Evolutionary conservation across 805 yeast species (phyloP).

Genomic region (Schwanniomyces yamadae): DNA sequence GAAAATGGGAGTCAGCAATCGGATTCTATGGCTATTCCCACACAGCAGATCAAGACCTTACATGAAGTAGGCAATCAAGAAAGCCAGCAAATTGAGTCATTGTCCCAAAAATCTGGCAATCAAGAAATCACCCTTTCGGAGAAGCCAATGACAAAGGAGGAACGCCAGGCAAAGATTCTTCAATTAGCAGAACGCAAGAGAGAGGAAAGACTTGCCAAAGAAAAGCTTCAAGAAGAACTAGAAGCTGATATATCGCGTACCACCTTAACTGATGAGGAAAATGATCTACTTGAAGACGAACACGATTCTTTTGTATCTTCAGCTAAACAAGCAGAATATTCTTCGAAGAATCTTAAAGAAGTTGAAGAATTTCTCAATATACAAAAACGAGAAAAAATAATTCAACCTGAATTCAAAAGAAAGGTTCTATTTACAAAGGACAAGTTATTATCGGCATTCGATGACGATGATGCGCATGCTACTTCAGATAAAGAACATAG

Average conservation of each 20-base stretch:
- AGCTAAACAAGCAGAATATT: background rate
- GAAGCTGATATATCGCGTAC: slow-evolving; percentile 32
- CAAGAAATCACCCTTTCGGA: background rate
- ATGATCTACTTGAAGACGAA: slow-evolving; percentile 27
- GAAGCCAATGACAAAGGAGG: slow-evolving; percentile 12
- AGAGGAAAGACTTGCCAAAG: slow-evolving; percentile 15
- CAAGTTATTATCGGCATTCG: slow-evolving; percentile 33
- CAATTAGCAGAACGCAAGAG: slow-evolving; percentile 17
- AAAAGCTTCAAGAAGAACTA: slow-evolving; percentile 15
- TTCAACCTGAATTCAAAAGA: slow-evolving; percentile 30
- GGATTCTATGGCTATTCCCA: background rate
- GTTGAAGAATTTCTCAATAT: slow-evolving; percentile 33
- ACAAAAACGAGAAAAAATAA: slow-evolving; percentile 30
- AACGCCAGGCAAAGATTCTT: slow-evolving; percentile 15
- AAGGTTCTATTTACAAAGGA: slow-evolving; percentile 28
- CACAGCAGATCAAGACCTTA: background rate
- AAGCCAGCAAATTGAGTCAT: background rate
- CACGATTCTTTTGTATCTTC: slow-evolving; percentile 23
- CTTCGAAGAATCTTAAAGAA: slow-evolving; percentile 26
- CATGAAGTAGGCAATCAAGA: slow-evolving; percentile 1
- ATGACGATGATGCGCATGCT: slow-evolving; percentile 20
- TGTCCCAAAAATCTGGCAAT: background rate
- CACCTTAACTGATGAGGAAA: slow-evolving; percentile 41
- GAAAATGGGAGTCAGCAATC: slow-evolving; percentile 3
- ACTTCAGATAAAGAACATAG: slow-evolving; percentile 13